These are phyloP conservation scores for Rhizophagus sp. DNA, from an alignment of 192 early-diverging fungal genomes.

Conservation along the genomic window DNA sequence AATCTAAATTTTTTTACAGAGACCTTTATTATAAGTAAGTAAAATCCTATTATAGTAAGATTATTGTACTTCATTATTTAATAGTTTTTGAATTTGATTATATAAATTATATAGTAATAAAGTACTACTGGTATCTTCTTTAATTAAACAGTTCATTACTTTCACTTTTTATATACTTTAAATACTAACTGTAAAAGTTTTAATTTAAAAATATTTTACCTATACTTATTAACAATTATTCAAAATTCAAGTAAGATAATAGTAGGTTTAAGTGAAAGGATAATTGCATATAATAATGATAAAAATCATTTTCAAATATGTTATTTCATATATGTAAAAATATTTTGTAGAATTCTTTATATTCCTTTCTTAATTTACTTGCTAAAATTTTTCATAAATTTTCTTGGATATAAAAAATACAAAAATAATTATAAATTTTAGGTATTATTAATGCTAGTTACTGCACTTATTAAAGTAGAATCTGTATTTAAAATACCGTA, in stretches of 20 bases:
- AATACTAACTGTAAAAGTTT: background rate
- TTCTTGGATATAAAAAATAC: background rate
- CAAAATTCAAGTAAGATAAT: background rate
- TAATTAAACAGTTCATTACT: background rate
- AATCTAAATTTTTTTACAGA: too few species aligned
- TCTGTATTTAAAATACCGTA: too few species aligned
- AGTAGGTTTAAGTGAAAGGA: background rate
- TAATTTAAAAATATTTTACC: background rate
- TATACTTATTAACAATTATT: background rate
- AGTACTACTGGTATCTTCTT: background rate
- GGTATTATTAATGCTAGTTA: too few species aligned
- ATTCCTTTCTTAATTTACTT: background rate
- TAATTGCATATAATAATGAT: background rate
- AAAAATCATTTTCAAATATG: background rate
- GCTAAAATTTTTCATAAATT: too few species aligned
- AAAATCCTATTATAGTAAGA: background rate
- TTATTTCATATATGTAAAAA: background rate
- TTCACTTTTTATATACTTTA: background rate
- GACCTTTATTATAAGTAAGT: too few species aligned
- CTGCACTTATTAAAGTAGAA: too few species aligned
- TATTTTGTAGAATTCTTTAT: too few species aligned
- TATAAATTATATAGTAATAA: background rate
- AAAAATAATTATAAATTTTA: background rate
- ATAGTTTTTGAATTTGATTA: background rate
- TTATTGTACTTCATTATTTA: constrained; percentile 1